phyloP scores from a whole-genome alignment of 1,284 basidiomycete species.

The Puccinia polysora region DNA sequence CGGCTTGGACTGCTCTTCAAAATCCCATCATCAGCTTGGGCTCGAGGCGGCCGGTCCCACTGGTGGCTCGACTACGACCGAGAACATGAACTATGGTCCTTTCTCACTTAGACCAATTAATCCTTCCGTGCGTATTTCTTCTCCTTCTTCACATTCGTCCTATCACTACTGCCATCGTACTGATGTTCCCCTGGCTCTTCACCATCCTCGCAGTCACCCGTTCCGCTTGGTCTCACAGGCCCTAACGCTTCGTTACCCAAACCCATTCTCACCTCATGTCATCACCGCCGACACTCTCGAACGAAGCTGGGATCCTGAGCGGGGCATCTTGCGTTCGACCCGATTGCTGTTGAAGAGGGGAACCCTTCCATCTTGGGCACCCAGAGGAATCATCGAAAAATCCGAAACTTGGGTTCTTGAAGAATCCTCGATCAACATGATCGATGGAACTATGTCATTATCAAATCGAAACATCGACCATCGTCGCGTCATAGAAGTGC shows the following conservation, averaged over 20 bases:
- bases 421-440: slow-evolving; percentile 18
- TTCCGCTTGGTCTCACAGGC: slow-evolving; percentile 87
- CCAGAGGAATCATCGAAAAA: slow-evolving; percentile 63
- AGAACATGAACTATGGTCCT: slow-evolving; percentile 41
- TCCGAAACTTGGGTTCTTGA: slow-evolving; percentile 43
- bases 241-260: slow-evolving; percentile 93
- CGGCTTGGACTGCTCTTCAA: no score
- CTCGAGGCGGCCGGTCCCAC: no score
- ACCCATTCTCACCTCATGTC: slow-evolving; percentile 89
- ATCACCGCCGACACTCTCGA: slow-evolving; percentile 90
- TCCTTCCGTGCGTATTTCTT: slow-evolving; percentile 26
- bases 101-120: slow-evolving; percentile 30
- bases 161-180: background rate
- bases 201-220: slow-evolving; percentile 62
- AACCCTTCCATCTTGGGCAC: slow-evolving; percentile 83
- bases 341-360: slow-evolving; percentile 88
- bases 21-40: no score
- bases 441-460: slow-evolving; percentile 19
- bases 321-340: slow-evolving; percentile 74
- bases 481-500: slow-evolving; percentile 26
- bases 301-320: slow-evolving; percentile 64
- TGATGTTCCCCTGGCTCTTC: background rate
- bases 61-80: no score
- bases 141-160: background rate
- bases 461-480: slow-evolving; percentile 39